Conservation (phyloP, 495 filamentous ascomycete species). For the Chaetomium fimeti region DNA sequence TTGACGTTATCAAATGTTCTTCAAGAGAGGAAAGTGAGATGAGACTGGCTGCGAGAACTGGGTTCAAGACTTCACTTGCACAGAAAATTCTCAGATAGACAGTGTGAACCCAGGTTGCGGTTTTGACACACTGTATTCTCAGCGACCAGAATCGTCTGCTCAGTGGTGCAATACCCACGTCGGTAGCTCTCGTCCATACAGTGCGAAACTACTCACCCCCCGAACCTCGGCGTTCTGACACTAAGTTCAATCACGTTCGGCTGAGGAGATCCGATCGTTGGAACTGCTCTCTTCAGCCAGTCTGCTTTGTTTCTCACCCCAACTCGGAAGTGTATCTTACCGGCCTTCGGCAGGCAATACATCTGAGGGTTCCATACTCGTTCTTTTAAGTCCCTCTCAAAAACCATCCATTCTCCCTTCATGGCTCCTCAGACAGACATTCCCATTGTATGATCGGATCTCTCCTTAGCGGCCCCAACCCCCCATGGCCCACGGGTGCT, state of each 20-base stretch:
- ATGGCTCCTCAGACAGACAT: conserved; percentile 49
- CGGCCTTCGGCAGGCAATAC: background rate
- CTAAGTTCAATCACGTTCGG: background rate
- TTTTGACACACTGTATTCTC: background rate
- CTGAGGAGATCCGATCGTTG: no score
- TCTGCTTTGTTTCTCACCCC: background rate
- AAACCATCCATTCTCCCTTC: no score
- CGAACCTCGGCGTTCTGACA: no score
- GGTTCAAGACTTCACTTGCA: background rate
- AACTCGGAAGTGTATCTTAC: background rate
- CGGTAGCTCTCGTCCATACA: background rate
- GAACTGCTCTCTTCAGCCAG: background rate
- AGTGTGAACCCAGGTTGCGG: background rate
- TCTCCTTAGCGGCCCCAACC: background rate
- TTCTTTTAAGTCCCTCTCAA: background rate
- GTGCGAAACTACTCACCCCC: background rate
- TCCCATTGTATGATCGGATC: conserved; percentile 36
- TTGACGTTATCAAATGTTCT: background rate
- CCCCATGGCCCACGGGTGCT: conserved; percentile 12
- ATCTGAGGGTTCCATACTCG: background rate
- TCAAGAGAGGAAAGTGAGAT: background rate
- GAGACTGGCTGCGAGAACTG: background rate
- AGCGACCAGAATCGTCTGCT: background rate
- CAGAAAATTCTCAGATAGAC: background rate
- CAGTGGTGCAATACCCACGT: no score